Percentiles rank a stretch among this genome's conserved stretches.
Evolutionary conservation across 306 rosid species (phyloP).

Genomic region (Cicer arietinum): DNA sequence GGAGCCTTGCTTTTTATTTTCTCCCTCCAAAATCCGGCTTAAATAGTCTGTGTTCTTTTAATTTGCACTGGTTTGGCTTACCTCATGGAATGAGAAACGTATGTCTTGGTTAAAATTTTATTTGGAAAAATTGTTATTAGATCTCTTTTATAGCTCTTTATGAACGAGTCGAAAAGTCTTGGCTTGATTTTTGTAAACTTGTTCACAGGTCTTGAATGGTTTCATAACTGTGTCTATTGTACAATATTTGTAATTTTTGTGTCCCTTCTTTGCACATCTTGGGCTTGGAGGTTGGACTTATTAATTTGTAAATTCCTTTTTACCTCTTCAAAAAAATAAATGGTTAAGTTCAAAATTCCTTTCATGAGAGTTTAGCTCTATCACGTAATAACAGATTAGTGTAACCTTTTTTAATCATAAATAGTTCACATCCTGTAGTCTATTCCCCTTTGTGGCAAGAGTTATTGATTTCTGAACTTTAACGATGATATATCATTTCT

Average conservation of each 20-base stretch:
- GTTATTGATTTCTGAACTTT: neutral
- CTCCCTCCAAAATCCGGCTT: neutral
- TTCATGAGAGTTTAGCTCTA: neutral
- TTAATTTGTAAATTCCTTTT: too few relatives aligned
- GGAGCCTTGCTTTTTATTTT: neutral
- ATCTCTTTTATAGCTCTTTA: neutral
- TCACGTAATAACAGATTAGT: neutral
- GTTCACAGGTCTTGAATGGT: too few relatives aligned
- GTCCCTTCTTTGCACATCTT: neutral
- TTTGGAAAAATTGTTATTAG: neutral
- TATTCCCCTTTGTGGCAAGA: neutral
- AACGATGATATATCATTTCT: neutral
- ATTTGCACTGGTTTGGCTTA: neutral
- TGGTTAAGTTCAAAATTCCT: neutral
- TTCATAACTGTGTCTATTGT: too few relatives aligned
- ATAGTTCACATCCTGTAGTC: neutral
- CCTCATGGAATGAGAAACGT: neutral
- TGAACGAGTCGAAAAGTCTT: neutral
- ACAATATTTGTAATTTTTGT: too few relatives aligned
- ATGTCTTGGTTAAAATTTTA: neutral
- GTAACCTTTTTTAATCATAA: too few relatives aligned
- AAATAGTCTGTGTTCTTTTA: neutral
- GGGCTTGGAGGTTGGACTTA: neutral
- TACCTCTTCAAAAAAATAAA: too few relatives aligned
- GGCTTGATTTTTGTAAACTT: too few relatives aligned